phyloP scores from a whole-genome alignment of 225 moss, liverwort and hornwort genomes.

The Pseudisothecium myosuroides region DNA sequence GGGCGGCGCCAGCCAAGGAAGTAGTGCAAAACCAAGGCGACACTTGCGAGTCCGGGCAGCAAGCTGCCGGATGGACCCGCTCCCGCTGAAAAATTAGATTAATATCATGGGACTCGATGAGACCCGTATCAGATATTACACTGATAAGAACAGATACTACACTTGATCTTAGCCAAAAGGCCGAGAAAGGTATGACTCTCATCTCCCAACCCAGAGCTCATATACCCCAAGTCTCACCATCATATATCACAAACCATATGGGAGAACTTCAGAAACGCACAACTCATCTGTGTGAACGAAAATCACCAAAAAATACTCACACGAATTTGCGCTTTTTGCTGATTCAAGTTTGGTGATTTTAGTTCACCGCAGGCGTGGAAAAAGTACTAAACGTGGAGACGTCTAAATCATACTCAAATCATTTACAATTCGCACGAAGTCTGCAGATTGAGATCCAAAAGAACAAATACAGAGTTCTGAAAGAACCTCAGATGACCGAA shows the following conservation, averaged over 20 bases:
- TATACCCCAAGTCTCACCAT: neutral
- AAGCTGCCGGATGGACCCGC: neutral
- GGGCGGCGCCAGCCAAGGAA: neutral
- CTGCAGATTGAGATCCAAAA: neutral
- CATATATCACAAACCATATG: neutral
- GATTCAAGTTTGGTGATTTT: neutral
- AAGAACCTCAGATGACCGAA: neutral
- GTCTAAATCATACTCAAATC: too few species aligned
- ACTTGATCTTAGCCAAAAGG: slow-evolving; percentile 90
- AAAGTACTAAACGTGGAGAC: neutral
- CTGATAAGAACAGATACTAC: slow-evolving; percentile 90
- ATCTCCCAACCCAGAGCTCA: accelerated
- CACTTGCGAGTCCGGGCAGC: neutral
- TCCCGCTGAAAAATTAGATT: slow-evolving; percentile 44
- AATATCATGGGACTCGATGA: slow-evolving; percentile 59
- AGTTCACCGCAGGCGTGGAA: neutral
- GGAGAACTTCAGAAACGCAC: neutral
- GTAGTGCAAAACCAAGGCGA: neutral
- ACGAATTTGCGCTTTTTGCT: too few species aligned
- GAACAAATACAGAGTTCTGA: neutral
- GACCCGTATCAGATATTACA: slow-evolving; percentile 70
- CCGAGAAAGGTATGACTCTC: slow-evolving; percentile 29
- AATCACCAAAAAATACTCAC: too few species aligned
- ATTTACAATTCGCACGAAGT: neutral
- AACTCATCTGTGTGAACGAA: accelerated